Base-by-base conservation (phyloP, 257 asterid genomes). In the Solanum lycopersicoides region DNA sequence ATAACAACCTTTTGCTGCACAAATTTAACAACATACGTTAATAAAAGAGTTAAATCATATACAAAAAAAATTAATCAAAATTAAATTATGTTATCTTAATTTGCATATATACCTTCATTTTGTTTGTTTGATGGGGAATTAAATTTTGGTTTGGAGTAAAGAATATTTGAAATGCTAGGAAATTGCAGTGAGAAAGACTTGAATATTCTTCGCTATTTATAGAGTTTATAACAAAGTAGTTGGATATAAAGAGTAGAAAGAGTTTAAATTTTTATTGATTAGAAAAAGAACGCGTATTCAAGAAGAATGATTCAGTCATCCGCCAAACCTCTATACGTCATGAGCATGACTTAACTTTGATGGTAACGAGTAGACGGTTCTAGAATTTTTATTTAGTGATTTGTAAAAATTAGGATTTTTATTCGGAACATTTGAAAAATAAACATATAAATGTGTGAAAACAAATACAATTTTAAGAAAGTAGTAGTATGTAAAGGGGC, bases 1-100 rank as follows among this genome's bases (percentile, higher is more conserved):
- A 85, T 85, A 35, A 85, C 87, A 28, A 85, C 47, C 69, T 85
- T 85, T 71, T 71, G 87, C 87, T 71, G 87, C 42, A 3, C 8
- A 85, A 45, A 16, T 69, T 69, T 28, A 85, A 8, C 8, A 12
- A 65, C 18, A 23, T 65, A 12, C 4, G 68, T 80, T 10, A 80
- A 18, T 80, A 80, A 4, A 13, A 28, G 23, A 79, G 28, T 47
- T 80, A 15, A 30, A 80, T 28, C 12, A 30, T 6, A 30, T 45
- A 30, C 7, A 1, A 16, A 25, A 53, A 53, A 53, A 16, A 16
- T 14, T 14, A 37, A 6, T 53, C 8, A 53, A 53, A 28, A 28
- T 5, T 6, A 14, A 0, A 44, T 20, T 3, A 79, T 42, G 42
- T 18, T 3, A 3, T 21, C 45, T 39, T 20, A 15, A 79, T 44